These are phyloP conservation scores for Suillus brevipes DNA, from an alignment of 768 basidiomycete species.

Conservation along the genomic window DNA sequence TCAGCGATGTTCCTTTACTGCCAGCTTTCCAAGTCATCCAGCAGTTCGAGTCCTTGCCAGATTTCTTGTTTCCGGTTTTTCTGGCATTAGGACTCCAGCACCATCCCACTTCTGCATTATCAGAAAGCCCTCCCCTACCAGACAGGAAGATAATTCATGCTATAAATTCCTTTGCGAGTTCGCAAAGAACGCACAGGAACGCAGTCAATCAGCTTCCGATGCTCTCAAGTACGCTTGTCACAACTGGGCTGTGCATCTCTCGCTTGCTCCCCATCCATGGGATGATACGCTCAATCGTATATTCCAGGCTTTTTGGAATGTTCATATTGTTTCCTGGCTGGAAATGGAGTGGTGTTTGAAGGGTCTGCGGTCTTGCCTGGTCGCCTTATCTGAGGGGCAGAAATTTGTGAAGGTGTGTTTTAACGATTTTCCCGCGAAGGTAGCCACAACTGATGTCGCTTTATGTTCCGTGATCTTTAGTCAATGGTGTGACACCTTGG, in stretches of 20 bases:
- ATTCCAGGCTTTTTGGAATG: neutral
- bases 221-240: neutral
- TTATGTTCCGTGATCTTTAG: too few relatives aligned
- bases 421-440: too few relatives aligned
- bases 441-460: too few relatives aligned
- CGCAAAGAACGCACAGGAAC: neutral
- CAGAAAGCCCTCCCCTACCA: neutral
- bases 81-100: neutral
- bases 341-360: neutral
- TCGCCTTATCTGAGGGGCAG: neutral
- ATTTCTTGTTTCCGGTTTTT: neutral
- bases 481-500: too few relatives aligned
- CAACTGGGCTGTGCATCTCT: neutral
- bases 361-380: neutral
- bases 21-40: neutral
- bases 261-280: neutral
- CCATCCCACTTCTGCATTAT: neutral
- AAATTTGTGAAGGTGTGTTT: neutral
- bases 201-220: neutral
- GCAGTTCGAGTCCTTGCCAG: neutral
- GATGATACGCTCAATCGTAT: neutral
- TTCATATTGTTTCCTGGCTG: neutral
- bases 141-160: neutral
- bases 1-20: neutral
- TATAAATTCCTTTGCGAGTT: neutral